Percentiles rank a stretch among this genome's conserved stretches.
These are phyloP conservation scores for Artemisia tridentata DNA, from an alignment of 129 eudicot species.

Conservation along the genomic window DNA sequence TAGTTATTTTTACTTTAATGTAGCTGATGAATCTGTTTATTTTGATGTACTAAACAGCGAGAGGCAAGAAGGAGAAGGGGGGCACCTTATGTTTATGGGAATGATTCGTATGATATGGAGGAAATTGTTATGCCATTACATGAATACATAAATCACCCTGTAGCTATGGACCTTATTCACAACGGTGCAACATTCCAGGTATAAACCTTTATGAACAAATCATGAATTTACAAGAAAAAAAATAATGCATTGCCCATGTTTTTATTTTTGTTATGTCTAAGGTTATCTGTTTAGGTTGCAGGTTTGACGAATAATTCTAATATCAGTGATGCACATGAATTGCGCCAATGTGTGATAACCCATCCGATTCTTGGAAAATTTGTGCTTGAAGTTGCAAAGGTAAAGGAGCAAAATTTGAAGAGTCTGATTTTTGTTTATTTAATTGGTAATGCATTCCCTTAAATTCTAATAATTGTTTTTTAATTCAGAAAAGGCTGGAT, in stretches of 20 bases:
- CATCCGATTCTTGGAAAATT: conserved; percentile 69
- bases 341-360: conserved; percentile 77
- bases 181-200: conserved; percentile 99
- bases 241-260: not conserved
- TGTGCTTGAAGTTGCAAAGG: conserved; percentile 98
- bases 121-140: conserved; percentile 85
- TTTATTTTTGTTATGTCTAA: conserved; percentile 17
- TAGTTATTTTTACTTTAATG: not conserved
- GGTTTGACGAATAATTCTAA: conserved; percentile 92
- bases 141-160: conserved; percentile 70
- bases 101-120: conserved; percentile 76
- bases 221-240: not conserved
- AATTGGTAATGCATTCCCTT: conserved; percentile 11
- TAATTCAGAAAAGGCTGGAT: conserved; percentile 94
- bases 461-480: conserved; percentile 26
- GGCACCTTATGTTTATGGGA: conserved; percentile 28
- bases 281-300: conserved; percentile 50
- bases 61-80: conserved; percentile 55
- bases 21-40: conserved; percentile 26
- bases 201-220: conserved; percentile 19
- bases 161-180: conserved; percentile 79
- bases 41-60: conserved; percentile 56
- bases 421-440: not conserved
- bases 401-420: conserved; percentile 18
- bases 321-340: conserved; percentile 64